A percentile compares a stretch with the other conserved stretches of the same genome.
These are phyloP conservation scores for Alternaria gansuensis DNA, from an alignment of 2,329 filamentous ascomycete species.

Conservation along the genomic window DNA sequence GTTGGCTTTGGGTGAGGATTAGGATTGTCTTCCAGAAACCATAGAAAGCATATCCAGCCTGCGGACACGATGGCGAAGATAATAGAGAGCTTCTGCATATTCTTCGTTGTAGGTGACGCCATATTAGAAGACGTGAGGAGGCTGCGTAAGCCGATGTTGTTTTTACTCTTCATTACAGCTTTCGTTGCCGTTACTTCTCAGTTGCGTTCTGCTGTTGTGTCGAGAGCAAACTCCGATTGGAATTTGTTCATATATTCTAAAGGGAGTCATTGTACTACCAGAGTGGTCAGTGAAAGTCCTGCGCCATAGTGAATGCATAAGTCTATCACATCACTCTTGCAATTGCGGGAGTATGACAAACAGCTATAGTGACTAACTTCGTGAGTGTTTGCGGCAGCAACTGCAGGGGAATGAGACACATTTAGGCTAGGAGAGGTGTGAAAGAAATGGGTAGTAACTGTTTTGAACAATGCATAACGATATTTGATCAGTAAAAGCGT, in stretches of 20 bases:
- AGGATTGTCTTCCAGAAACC: not conserved
- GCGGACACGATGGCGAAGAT: not conserved
- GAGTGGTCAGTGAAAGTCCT: not conserved
- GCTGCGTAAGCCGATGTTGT: not conserved
- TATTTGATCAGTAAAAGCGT: not conserved
- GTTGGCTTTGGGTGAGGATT: not conserved
- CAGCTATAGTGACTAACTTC: not conserved
- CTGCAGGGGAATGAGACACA: not conserved
- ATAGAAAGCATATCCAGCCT: not conserved
- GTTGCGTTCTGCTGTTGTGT: not conserved
- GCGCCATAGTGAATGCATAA: not conserved
- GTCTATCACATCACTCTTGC: not conserved
- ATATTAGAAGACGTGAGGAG: not conserved
- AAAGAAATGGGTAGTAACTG: not conserved
- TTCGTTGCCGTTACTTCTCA: not conserved
- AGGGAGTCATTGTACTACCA: conserved; percentile 4
- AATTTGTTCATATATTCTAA: conserved; percentile 1
- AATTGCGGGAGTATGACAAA: not conserved
- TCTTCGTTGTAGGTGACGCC: not conserved
- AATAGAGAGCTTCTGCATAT: not conserved
- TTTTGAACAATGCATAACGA: not conserved
- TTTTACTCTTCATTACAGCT: not conserved
- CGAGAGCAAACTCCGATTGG: no score
- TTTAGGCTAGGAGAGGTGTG: not conserved
- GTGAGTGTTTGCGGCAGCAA: no score